These are phyloP conservation scores for Tetrahymena borealis DNA, from an alignment of 73 alveolate genomes.

Conservation along the genomic window DNA sequence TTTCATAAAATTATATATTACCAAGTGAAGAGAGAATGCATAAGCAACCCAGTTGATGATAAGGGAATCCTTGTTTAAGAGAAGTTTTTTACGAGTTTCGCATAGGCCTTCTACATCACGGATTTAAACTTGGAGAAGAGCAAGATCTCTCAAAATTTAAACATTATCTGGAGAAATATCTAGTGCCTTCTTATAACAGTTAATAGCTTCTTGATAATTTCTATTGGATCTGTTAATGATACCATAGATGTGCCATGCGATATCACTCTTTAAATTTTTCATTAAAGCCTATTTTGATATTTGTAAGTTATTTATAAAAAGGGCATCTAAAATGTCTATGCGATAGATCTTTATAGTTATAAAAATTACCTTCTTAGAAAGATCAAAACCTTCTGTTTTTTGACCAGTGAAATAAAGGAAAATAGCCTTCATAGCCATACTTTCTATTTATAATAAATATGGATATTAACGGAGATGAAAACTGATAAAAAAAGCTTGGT, in stretches of 20 bases:
- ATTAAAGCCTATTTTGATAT: conserved; percentile 31
- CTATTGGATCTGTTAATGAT: conserved; percentile 77
- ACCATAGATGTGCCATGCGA: conserved; percentile 94
- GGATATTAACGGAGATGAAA: background rate
- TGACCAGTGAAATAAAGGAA: background rate
- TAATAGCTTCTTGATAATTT: conserved; percentile 83
- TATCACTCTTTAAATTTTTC: conserved; percentile 59
- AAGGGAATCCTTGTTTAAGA: conserved; percentile 57
- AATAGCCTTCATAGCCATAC: background rate
- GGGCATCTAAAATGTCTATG: background rate
- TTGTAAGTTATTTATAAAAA: background rate
- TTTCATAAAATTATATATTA: conserved; percentile 48
- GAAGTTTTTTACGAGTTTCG: conserved; percentile 59
- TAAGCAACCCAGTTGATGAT: conserved; percentile 76
- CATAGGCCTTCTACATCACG: conserved; percentile 80
- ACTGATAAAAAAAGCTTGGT: background rate
- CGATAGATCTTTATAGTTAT: background rate
- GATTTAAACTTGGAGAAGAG: conserved; percentile 66
- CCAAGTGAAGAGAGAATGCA: conserved; percentile 62
- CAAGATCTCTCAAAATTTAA: conserved; percentile 75
- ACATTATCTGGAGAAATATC: conserved; percentile 75
- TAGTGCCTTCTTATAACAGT: conserved; percentile 67
- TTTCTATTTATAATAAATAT: background rate
- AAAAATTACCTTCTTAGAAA: background rate
- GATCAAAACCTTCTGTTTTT: background rate